phyloP scores from a whole-genome alignment of 495 filamentous ascomycete species.

The Neurospora tetraspora region DNA sequence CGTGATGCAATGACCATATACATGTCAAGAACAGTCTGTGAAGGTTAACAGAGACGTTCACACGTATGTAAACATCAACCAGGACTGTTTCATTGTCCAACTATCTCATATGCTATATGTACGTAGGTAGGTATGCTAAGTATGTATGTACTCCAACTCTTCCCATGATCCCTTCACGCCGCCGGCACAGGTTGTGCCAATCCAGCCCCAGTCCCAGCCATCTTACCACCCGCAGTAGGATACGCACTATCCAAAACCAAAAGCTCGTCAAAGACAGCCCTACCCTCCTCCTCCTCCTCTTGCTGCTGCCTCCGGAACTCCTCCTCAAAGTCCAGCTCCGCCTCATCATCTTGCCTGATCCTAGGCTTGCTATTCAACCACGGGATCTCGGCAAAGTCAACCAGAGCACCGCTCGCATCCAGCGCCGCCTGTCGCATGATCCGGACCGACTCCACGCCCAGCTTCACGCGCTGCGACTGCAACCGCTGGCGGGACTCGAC shows the following conservation, averaged over 20 bases:
- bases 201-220: not conserved
- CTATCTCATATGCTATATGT: not conserved
- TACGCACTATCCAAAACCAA: not conserved
- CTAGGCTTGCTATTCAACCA: conserved; percentile 7
- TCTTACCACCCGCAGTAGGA: not conserved
- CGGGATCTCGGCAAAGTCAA: conserved; percentile 13
- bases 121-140: not conserved
- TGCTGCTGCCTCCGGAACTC: not conserved
- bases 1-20: not conserved
- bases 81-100: not conserved
- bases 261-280: not conserved
- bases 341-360: not conserved
- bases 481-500: conserved; percentile 5
- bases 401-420: conserved; percentile 6
- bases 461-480: conserved; percentile 5
- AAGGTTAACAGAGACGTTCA: too few relatives aligned
- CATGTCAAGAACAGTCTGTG: too few relatives aligned
- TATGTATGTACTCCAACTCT: not conserved
- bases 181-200: not conserved
- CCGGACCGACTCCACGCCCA: conserved; percentile 10
- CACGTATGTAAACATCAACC: not conserved
- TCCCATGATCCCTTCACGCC: not conserved
- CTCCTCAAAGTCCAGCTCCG: not conserved
- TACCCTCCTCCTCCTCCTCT: not conserved
- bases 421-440: conserved; percentile 20